These are phyloP conservation scores for Ophiostoma australiae DNA, from an alignment of 2,329 filamentous ascomycete genomes.

Conservation along the genomic window DNA sequence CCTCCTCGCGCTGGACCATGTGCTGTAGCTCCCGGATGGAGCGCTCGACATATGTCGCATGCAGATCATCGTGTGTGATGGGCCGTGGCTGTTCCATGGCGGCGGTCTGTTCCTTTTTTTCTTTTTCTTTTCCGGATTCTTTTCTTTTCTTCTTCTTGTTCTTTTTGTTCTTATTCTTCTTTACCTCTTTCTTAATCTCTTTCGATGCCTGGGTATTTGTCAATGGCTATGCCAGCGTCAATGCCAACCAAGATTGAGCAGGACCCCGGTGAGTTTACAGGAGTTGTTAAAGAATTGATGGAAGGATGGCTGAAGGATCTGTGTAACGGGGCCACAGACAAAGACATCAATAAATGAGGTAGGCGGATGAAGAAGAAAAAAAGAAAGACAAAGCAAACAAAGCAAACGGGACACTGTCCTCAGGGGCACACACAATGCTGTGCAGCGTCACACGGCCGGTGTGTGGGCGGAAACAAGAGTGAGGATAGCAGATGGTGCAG, in stretches of 20 bases:
- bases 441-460: background rate
- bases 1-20: slow-evolving; percentile 51
- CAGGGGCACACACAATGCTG: background rate
- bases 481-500: background rate
- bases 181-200: background rate
- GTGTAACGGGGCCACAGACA: background rate
- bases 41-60: slow-evolving; percentile 56
- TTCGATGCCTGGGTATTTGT: background rate
- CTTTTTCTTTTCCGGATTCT: background rate
- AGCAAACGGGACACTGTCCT: background rate
- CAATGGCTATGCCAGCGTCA: background rate
- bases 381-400: background rate
- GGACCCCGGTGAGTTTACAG: slow-evolving; percentile 10
- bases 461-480: background rate
- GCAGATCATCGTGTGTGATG: slow-evolving; percentile 37
- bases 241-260: background rate
- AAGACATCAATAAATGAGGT: background rate
- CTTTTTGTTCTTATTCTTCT: background rate
- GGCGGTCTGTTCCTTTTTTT: background rate
- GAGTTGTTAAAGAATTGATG: background rate
- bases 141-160: background rate
- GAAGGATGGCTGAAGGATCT: background rate
- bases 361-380: background rate
- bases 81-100: slow-evolving; percentile 32
- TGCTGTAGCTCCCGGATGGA: slow-evolving; percentile 63